Percentiles rank a stretch among this genome's conserved stretches.
Conservation (phyloP, 768 basidiomycete genomes). For the Mycena chlorophos region DNA sequence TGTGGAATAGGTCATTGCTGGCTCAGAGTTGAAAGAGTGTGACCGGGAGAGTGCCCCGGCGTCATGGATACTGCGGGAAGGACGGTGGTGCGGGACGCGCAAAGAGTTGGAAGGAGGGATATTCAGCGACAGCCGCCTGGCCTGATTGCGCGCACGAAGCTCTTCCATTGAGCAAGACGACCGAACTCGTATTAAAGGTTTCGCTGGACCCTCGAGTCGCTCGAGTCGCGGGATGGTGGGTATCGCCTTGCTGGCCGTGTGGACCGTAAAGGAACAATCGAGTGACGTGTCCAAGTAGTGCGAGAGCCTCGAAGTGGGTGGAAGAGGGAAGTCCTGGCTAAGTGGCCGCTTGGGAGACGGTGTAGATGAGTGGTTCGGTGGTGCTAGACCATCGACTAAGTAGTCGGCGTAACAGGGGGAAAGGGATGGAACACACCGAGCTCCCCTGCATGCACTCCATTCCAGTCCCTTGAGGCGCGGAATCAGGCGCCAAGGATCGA, state of each 20-base stretch:
- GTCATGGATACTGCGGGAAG: constrained; percentile 2
- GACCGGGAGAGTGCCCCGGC: constrained; percentile 9
- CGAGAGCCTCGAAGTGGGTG: constrained; percentile 11
- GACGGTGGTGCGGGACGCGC: background rate
- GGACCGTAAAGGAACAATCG: constrained; percentile 18
- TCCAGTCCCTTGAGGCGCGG: constrained; percentile 42
- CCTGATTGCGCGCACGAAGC: constrained; percentile 4
- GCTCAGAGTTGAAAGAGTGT: constrained; percentile 11
- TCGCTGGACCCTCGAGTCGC: constrained; percentile 1
- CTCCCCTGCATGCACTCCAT: constrained; percentile 29
- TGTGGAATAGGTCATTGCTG: background rate
- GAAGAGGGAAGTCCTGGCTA: constrained; percentile 19
- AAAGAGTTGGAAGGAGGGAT: constrained; percentile 7
- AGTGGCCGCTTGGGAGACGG: constrained; percentile 15
- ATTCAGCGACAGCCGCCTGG: constrained; percentile 14
- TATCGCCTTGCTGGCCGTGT: constrained; percentile 20
- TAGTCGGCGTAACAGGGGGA: constrained; percentile 1
- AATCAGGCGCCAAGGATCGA: constrained; percentile 18
- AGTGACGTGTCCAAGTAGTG: constrained; percentile 12
- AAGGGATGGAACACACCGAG: constrained; percentile 13
- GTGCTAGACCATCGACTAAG: constrained; percentile 1
- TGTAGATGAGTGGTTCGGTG: constrained; percentile 3
- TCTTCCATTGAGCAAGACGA: constrained; percentile 19
- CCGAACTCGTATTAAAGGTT: constrained; percentile 7
- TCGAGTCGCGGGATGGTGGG: constrained; percentile 16